Base-by-base conservation (phyloP, 2,329 filamentous ascomycete genomes). In the Xylariales sp. region DNA sequence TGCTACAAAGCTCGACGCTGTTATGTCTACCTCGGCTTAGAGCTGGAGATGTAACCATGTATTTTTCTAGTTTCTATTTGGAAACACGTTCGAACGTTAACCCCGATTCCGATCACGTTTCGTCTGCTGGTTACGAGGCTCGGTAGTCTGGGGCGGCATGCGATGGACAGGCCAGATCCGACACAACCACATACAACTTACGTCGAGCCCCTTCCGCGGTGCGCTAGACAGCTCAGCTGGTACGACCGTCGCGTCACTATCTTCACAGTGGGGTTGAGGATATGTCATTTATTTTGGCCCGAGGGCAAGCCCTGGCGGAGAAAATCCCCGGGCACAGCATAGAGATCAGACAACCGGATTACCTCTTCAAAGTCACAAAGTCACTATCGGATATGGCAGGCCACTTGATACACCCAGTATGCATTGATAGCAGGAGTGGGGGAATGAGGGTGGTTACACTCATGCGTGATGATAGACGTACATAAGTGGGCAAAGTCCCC, bases 181-280 rank as follows among this genome's bases (percentile, higher is more conserved):
- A 28, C 18, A 43, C 18, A 55, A 5, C 1, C 0, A 28, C 56
- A 58, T 41, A 16, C 28, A 23, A 23, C 36, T 7, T 50, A 18
- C n/a, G 39, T 48, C 45, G 23, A 36, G 43, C 23, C 14, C n/a
- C 16, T 57, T 45, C 39, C 23, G 12, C 49, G 10, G 36, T 10
- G 36, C 5, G 39, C 10, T 41, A 41, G 39, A 41, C 10, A 14
- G 14, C 4, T 41, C 39, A 41, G 5, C 10, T 3, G 12, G 10
- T 14, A 12, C 39, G 23, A 23, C 23, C 23, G 1, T 23, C 23
- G 9, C 10, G 9, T 6, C 53, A n/a, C 39, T 9, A 45, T 45
- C 12, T 30, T 56, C 39, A 30, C 18, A 53, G 59, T 54, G 59
- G 59, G 59, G 59, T 54, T 45, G 14, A 43, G 32, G n/a, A 10